Percentiles rank a stretch among this genome's conserved stretches.
phyloP scores from a whole-genome alignment of 768 basidiomycete species.

The Macrocybe gigantea region DNA sequence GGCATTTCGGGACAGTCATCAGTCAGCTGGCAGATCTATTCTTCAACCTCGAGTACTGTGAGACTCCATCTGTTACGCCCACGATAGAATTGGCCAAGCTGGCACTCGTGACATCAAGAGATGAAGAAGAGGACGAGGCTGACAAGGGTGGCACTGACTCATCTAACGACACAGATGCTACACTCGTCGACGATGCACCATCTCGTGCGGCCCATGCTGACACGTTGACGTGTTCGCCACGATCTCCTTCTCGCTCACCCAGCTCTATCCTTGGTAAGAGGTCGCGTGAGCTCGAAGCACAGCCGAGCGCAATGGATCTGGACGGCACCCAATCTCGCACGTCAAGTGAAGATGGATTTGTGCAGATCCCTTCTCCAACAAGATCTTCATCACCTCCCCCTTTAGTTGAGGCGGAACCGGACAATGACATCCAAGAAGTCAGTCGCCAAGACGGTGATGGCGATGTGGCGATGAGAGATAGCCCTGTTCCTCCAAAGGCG shows the following conservation, averaged over 20 bases:
- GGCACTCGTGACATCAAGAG: constrained; percentile 84
- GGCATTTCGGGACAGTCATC: constrained; percentile 49
- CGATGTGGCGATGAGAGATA: constrained; percentile 30
- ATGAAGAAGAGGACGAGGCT: constrained; percentile 81
- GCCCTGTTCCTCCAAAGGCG: constrained; percentile 25
- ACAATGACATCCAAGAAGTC: no score
- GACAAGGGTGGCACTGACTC: constrained; percentile 71
- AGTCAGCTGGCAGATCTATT: constrained; percentile 76
- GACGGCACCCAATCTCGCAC: constrained; percentile 38
- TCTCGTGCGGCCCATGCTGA: constrained; percentile 26
- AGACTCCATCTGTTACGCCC: constrained; percentile 69
- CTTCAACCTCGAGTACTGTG: constrained; percentile 63
- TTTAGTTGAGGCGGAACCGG: constrained; percentile 3
- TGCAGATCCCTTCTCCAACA: constrained; percentile 21
- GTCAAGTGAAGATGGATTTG: constrained; percentile 29
- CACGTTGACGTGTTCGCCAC: constrained; percentile 14
- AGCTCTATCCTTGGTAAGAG: constrained; percentile 69
- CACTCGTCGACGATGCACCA: constrained; percentile 73
- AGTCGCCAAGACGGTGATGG: constrained; percentile 15
- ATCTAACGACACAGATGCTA: constrained; percentile 85
- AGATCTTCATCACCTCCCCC: constrained; percentile 22
- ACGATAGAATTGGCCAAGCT: constrained; percentile 85
- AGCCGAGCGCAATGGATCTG: constrained; percentile 48
- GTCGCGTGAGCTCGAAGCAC: constrained; percentile 40
- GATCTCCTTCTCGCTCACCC: constrained; percentile 30